Base-by-base conservation (phyloP, 139 green algal genomes). In the Chlamydomonas urium region DNA sequence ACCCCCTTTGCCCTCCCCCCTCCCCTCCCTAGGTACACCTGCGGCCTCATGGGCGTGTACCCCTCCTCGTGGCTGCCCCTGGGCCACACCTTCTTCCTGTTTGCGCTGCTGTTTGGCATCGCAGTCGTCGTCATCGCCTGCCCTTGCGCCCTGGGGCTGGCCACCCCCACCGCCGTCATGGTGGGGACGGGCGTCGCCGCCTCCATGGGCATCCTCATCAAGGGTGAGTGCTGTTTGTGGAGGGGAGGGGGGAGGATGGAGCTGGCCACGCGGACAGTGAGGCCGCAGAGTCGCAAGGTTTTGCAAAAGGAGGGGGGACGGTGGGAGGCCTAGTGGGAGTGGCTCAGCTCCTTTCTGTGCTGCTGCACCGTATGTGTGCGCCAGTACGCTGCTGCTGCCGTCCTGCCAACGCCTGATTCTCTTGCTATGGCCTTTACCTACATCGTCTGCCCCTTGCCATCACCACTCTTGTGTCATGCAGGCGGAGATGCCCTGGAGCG, bases 71-170 rank as follows among this genome's bases (percentile, higher is more conserved):
- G 85, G 82, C 84, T 97, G 33, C 93, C 93, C 1, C 65, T 81
- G 47, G 87, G 89, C 47, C 77, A 91, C 59, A 86, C 81, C 29
- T 60, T 68, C 6, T 95, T 93, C 72, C 75, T 97, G 19, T 88
- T 98, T 45, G 88, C 92, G 8, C 78, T 98, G 38, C 83, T 96
- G 48, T 75, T 79, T 61, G 93, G 88, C 3, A 90, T 95, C 34
- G 82, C 90, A 38, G 92, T 97, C 33, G 79, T 98, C 38, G 93
- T 98, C 35, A 91, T 98, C n/a, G 94, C 94, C 32, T 99, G 94
- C 81, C 94, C 94, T 21, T 99, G 94, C 75, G 94, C 93, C 2
- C 82, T 99, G 56, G 94, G 94, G 1, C 82, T 99, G 4, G 94
- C 94, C 38, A 97, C 94, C 0, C 94, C 94, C 14, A 98, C 94